Base-by-base conservation (phyloP, 2,329 filamentous ascomycete genomes). In the Trichoderma simmonsii region DNA sequence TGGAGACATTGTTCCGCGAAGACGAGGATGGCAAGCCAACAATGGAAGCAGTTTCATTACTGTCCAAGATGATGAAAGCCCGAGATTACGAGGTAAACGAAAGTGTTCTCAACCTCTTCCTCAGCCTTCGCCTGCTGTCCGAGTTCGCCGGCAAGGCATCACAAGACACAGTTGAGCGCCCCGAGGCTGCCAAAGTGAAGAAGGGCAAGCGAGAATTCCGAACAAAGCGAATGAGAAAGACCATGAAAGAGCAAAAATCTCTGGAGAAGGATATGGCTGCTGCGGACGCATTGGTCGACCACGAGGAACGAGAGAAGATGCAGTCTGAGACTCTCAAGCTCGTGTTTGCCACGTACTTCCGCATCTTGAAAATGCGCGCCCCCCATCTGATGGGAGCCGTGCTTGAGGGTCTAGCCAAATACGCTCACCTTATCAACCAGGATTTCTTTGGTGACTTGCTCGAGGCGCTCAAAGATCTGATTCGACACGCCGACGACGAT, bases 381-480 rank as follows among this genome's bases (percentile, higher is more conserved):
- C 91, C 93, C 15, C 90, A 92, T 75, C 88, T 99, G 21, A 98
- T 98, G 93, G 96, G 96, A n/a, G 95, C 95, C 15, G 95, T 98
- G 0, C 88, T 99, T 6, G 96, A 98, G 84, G 96, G 96, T 32
- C 85, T 99, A 26, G 95, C 95, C 65, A 94, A 94, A 79, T 99
- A 97, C 79, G 91, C 95, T 4, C 96, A 98, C 80, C 87, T 99
- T 73, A 99, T 99, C 86, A 99, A 99, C 83, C 94, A 99, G 79
- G 94, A 99, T 80, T 98, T 99, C 85, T 99, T 99, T 77, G 96
- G 95, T 32, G 96, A 99, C 79, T 87, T 99, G 34, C 88, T 99
- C 12, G 96, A 98, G 82, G 95, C 94, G 0, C 86, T 99, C 51
- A 97, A 97, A 81, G 96, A 99, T 75, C 88, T 99, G 59, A 95